Base-by-base conservation (phyloP, 352 stramenopile genomes). In the Halophytophthora batemanensis region DNA sequence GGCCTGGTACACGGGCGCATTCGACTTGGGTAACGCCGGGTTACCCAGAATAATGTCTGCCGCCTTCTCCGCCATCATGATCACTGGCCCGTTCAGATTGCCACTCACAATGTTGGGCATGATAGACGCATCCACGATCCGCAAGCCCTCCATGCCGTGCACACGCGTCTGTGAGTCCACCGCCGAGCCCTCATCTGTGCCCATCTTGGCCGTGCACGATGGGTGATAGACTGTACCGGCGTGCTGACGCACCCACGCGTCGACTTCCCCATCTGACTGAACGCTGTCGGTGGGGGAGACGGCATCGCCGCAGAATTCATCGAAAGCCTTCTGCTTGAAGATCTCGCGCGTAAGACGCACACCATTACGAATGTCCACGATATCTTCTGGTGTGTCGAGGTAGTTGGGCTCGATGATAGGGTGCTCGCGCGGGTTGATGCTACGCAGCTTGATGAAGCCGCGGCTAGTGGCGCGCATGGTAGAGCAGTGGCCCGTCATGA, bases 71-170 rank as follows among this genome's bases (percentile, higher is more conserved):
- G 86, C 93, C 31, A 98, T 71, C 74, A 97, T 96, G 61, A 97
- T 95, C 25, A 91, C 87, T n/a, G 91, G 95, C 1, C 66, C 88
- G 64, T 98, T 97, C 15, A 96, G 75, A 61, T 98, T 98, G 39
- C 94, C 94, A 46, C 89, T 97, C 45, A 97, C 73, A 45, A 98
- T 96, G 61, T 89, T 94, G 35, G 93, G 93, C 77, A 98, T 97
- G 55, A 97, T 89, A 36, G 86, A 97, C 25, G 93, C 90, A 59
- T 98, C 94, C 2, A 93, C 88, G 11, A 98, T 67, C 28, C 87
- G 82, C 31, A 98, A 69, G 45, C 85, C 82, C 21, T 96, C 73
- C 15, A 97, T 40, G 15, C 89, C 91, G 43, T 93, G 79, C 19
- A 98, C 90, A 14, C 73, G 72, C 33, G 92, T 87, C 45, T 76